Evolutionary conservation across 2,329 filamentous ascomycete species (phyloP).

Genomic region (Mycocentrospora acerina): DNA sequence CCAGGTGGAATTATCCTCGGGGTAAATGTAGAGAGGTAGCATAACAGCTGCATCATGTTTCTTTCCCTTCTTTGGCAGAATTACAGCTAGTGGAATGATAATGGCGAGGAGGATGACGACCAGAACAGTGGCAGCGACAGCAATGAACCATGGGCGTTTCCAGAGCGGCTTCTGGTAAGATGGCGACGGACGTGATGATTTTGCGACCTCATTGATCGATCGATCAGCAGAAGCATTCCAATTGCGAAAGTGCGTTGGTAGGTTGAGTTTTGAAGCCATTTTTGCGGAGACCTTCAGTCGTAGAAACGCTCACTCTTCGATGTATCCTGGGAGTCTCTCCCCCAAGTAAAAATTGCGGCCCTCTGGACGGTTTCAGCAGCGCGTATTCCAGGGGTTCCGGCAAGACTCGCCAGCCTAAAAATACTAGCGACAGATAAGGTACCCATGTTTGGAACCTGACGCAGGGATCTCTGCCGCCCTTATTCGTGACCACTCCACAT

Average conservation of each 20-base stretch:
- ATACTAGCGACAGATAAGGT: too few relatives aligned
- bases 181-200: too few relatives aligned
- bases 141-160: conserved; percentile 1
- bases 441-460: too few relatives aligned
- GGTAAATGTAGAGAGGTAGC: conserved; percentile 3
- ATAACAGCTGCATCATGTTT: background rate
- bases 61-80: conserved; percentile 6
- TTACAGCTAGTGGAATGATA: conserved; percentile 3
- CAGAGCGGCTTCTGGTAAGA: background rate
- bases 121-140: background rate
- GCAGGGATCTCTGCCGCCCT: too few relatives aligned
- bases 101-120: conserved; percentile 2
- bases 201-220: background rate
- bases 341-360: too few relatives aligned
- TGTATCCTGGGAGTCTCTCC: too few relatives aligned
- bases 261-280: conserved; percentile 1
- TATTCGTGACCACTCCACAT: too few relatives aligned
- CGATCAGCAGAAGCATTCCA: background rate
- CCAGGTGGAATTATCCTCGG: background rate
- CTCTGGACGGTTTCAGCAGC: too few relatives aligned
- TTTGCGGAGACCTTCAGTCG: background rate
- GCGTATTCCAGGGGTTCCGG: too few relatives aligned
- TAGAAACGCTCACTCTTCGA: too few relatives aligned
- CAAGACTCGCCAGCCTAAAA: too few relatives aligned
- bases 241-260: conserved; percentile 1